These are phyloP conservation scores for Podospora fimiseda DNA, from an alignment of 495 filamentous ascomycete species.

Conservation along the genomic window DNA sequence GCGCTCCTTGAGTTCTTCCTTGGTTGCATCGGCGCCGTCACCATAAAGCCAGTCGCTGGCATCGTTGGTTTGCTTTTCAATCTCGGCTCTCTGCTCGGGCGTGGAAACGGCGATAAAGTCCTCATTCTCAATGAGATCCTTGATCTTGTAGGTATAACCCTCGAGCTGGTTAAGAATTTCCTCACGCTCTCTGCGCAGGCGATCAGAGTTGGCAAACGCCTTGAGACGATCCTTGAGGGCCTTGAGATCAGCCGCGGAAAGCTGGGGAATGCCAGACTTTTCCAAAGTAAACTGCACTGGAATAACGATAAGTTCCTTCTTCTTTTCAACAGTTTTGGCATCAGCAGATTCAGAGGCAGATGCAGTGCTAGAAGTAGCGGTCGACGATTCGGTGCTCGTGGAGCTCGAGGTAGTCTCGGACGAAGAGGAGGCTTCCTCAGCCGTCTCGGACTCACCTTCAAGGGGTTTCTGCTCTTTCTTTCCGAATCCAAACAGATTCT, in stretches of 20 bases:
- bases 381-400: slow-evolving; percentile 24
- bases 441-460: slow-evolving; percentile 37
- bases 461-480: slow-evolving; percentile 78
- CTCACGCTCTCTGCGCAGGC: slow-evolving; percentile 66
- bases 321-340: slow-evolving; percentile 40
- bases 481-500: slow-evolving; percentile 90
- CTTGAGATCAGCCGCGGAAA: slow-evolving; percentile 51
- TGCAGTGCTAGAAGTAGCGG: slow-evolving; percentile 29
- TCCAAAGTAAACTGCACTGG: slow-evolving; percentile 57
- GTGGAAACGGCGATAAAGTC: slow-evolving; percentile 67
- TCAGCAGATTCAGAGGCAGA: slow-evolving; percentile 39
- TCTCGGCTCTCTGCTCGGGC: slow-evolving; percentile 49
- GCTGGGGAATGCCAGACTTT: slow-evolving; percentile 52
- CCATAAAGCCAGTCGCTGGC: slow-evolving; percentile 87
- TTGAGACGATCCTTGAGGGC: slow-evolving; percentile 66
- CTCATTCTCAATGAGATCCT: slow-evolving; percentile 71
- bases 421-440: slow-evolving; percentile 33
- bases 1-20: slow-evolving; percentile 61
- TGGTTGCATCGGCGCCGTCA: slow-evolving; percentile 69
- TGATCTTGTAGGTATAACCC: slow-evolving; percentile 82
- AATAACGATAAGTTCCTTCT: slow-evolving; percentile 65
- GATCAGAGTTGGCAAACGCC: slow-evolving; percentile 80
- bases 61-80: slow-evolving; percentile 58
- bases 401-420: slow-evolving; percentile 34
- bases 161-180: slow-evolving; percentile 90